phyloP scores from a whole-genome alignment of 306 rosid genomes.

The Trichosanthes cucumerina region DNA sequence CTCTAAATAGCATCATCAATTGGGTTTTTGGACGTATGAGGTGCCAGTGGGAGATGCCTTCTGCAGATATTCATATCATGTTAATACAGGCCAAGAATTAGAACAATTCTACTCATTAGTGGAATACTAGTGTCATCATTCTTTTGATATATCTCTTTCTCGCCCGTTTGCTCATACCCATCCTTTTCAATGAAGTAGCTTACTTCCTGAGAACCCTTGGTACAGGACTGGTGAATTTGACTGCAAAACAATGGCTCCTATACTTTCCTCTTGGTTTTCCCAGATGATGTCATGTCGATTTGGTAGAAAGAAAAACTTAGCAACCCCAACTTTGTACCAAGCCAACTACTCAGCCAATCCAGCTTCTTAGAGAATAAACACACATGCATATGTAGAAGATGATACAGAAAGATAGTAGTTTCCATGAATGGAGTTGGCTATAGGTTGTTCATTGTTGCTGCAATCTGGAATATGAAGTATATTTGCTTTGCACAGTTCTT shows the following conservation, averaged over 20 bases:
- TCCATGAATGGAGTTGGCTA: background rate
- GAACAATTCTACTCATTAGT: background rate
- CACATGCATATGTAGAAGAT: background rate
- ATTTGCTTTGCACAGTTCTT: background rate
- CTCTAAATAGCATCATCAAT: background rate
- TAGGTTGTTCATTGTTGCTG: background rate
- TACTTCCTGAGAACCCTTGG: background rate
- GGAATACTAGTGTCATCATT: background rate
- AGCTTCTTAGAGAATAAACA: background rate
- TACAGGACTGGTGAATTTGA: background rate
- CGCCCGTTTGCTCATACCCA: background rate
- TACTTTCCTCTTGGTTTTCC: background rate
- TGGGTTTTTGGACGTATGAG: background rate
- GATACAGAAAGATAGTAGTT: background rate
- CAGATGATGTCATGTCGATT: background rate
- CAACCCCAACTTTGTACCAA: background rate
- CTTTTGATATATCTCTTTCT: background rate
- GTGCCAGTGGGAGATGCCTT: background rate
- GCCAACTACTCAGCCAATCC: background rate
- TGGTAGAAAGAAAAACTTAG: background rate
- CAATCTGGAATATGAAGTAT: background rate
- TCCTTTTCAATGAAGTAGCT: background rate
- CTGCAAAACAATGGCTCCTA: background rate
- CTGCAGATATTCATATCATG: background rate
- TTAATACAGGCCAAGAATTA: background rate